Evolutionary conservation across 75 land plant species (phyloP), one percentile per base, ranked within the genome.

Genomic region (Adiantum capillusveneris): DNA sequence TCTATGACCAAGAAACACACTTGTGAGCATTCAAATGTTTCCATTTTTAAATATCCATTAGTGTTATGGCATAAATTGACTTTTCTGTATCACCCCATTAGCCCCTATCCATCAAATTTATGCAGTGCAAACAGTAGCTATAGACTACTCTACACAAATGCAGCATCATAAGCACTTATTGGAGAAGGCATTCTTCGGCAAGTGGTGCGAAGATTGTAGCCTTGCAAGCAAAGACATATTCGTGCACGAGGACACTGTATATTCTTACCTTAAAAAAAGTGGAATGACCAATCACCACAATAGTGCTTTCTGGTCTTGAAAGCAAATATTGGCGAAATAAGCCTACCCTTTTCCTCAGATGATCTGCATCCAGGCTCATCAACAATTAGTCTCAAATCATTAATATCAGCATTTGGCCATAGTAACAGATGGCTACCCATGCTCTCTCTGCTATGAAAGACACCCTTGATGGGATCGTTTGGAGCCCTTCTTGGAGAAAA

Each of bases 271-370:
- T 72, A 62, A 72, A 72, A 48, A 72, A 72, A 13, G 75, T 72
- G n/a, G 75, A 72, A 59, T 72, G 75, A 6, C 75, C 75, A 56
- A 72, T 59, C 16, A 72, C 75, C 34, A 58, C 56, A 22, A 72
- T 58, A 9, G 59, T 58, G 27, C 26, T 53, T 44, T 72, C 75
- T 31, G 68, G 69, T 51, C 69, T 65, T 37, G 69, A 46, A 24
- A 59, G 62, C 29, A 72, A 30, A 53, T 66, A 59, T 41, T 58
- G 68, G 36, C 63, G 59, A 29, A 72, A 72, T 25, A 34, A 41
- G 30, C 67, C 75, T 21, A 72, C 68, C 59, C 75, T 26, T 58
- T 65, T 72, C 37, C 75, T 71, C 49, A 72, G 54, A 20, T 72
- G 71, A 19, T 59, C 68, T 62, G 68, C 37, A 46, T 46, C 2